Percentiles rank a stretch among this genome's conserved stretches.
These are phyloP conservation scores for Populus tremula DNA, from an alignment of 345 rosid genomes.

Conservation along the genomic window DNA sequence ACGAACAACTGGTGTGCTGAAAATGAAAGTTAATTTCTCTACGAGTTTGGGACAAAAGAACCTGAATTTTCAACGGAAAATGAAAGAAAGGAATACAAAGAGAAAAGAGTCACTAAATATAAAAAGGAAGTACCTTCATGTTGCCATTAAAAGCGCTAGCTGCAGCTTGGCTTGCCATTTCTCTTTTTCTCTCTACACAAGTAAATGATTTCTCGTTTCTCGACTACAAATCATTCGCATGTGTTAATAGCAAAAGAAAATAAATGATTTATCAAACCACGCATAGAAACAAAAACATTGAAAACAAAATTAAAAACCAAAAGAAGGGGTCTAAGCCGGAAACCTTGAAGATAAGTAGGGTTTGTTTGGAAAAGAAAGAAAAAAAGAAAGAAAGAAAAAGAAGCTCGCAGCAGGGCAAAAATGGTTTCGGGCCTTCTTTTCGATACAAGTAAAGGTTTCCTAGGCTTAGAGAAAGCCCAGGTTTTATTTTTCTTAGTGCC, in stretches of 20 bases:
- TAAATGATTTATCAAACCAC: not conserved
- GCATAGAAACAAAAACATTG: not conserved
- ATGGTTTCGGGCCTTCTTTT: not conserved
- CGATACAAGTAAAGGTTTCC: not conserved
- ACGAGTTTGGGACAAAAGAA: not conserved
- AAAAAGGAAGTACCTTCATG: conserved; percentile 36
- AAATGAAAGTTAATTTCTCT: not conserved
- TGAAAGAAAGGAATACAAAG: not conserved
- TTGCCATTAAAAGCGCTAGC: conserved; percentile 50
- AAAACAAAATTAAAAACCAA: not conserved
- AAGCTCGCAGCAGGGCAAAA: not conserved
- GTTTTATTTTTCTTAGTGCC: not conserved
- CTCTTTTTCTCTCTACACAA: not conserved
- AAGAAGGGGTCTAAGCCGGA: not conserved
- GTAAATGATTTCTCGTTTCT: not conserved
- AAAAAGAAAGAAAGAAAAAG: not conserved
- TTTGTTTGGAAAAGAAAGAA: not conserved
- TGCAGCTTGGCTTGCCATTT: conserved; percentile 53
- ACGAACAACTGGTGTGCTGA: conserved; percentile 31
- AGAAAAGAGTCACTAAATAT: not conserved
- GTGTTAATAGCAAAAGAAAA: not conserved
- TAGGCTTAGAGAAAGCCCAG: not conserved
- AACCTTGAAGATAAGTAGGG: conserved; percentile 7
- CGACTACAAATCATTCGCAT: conserved; percentile 14
- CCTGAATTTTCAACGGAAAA: not conserved